Evolutionary conservation across 192 early-diverging fungal genomes (phyloP).

Genomic region (Gamsiella multidivaricata): DNA sequence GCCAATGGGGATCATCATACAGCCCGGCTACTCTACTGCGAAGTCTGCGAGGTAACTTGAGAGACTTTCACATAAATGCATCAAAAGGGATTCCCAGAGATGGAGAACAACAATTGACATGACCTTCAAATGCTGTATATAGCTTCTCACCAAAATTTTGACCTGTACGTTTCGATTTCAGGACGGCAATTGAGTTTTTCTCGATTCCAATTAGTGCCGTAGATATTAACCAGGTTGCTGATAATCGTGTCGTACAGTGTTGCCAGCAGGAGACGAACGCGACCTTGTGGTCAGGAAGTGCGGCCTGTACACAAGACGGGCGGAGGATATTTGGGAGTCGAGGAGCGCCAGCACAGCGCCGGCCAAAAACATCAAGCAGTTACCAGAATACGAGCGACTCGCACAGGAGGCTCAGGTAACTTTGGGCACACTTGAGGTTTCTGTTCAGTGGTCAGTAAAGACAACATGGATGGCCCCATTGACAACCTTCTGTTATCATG

Average conservation of each 20-base stretch:
- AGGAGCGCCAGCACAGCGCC: slow-evolving; percentile 36
- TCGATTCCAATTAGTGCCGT: background rate
- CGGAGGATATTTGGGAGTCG: slow-evolving; percentile 46
- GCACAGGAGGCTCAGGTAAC: slow-evolving; percentile 49
- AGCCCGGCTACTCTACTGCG: slow-evolving; percentile 38
- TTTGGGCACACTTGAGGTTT: background rate
- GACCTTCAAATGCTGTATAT: background rate
- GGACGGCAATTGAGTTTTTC: background rate
- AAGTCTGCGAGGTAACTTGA: slow-evolving; percentile 49
- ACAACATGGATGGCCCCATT: too few relatives aligned
- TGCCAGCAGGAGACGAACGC: slow-evolving; percentile 29
- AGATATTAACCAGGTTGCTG: background rate
- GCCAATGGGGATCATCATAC: slow-evolving; percentile 49
- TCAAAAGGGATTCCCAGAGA: too few relatives aligned
- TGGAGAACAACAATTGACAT: too few relatives aligned
- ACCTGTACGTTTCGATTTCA: slow-evolving; percentile 6
- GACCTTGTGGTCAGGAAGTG: slow-evolving; percentile 30
- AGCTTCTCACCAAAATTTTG: slow-evolving; percentile 41
- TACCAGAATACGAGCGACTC: slow-evolving; percentile 32
- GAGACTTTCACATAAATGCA: too few relatives aligned
- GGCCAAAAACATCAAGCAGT: slow-evolving; percentile 29
- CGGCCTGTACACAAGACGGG: slow-evolving; percentile 24
- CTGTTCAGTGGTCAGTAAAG: background rate
- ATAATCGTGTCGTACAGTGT: too few relatives aligned
- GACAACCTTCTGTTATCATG: too few relatives aligned